A percentile compares a stretch with the other conserved stretches of the same genome.
These are phyloP conservation scores for Pyrrhoderma noxium DNA, from an alignment of 1,284 basidiomycete genomes.

Conservation along the genomic window DNA sequence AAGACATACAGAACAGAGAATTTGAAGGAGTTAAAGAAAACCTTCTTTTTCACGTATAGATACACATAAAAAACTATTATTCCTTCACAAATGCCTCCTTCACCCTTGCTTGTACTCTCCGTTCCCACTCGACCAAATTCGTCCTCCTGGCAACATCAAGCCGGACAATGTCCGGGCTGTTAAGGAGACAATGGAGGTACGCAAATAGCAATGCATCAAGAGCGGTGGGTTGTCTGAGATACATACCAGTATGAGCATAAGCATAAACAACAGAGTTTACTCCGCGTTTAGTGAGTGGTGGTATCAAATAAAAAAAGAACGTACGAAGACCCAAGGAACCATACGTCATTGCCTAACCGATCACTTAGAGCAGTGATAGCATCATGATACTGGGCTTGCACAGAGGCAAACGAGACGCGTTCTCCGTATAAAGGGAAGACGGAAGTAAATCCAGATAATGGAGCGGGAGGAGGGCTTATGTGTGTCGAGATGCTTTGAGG, in stretches of 20 bases:
- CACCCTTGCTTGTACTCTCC: slow-evolving; percentile 52
- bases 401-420: slow-evolving; percentile 40
- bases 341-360: slow-evolving; percentile 62
- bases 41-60: too few species aligned
- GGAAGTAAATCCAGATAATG: slow-evolving; percentile 58
- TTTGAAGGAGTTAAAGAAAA: too few species aligned
- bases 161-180: slow-evolving; percentile 40
- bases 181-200: slow-evolving; percentile 60
- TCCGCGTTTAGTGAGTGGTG: not conserved
- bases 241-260: slow-evolving; percentile 7
- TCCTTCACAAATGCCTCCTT: slow-evolving; percentile 34
- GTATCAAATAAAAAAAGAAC: slow-evolving; percentile 24
- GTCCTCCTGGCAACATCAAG: slow-evolving; percentile 59
- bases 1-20: too few species aligned
- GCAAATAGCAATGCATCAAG: slow-evolving; percentile 75
- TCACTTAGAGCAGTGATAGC: slow-evolving; percentile 66
- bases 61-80: too few species aligned
- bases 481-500: slow-evolving; percentile 14
- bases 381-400: slow-evolving; percentile 57
- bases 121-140: slow-evolving; percentile 74
- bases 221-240: slow-evolving; percentile 56
- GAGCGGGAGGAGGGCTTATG: slow-evolving; percentile 56
- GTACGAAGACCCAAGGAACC: slow-evolving; percentile 71
- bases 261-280: not conserved
- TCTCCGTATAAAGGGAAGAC: slow-evolving; percentile 52